These are phyloP conservation scores for Dentiscutata heterogama DNA, from an alignment of 371 early-diverging fungal species.

Conservation along the genomic window DNA sequence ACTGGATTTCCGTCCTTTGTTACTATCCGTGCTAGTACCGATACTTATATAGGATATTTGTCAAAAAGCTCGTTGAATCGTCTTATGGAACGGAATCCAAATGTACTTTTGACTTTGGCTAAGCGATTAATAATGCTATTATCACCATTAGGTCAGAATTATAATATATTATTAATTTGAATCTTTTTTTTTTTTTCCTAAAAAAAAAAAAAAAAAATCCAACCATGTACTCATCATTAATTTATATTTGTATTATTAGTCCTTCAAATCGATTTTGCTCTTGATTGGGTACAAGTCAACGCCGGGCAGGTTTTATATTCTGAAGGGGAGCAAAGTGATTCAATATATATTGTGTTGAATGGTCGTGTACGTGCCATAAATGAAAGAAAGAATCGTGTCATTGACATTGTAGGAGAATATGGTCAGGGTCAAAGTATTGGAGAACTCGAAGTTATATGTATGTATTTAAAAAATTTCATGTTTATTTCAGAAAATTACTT, in stretches of 20 bases:
- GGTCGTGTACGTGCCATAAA: slow-evolving; percentile 92
- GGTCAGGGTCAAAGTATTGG: slow-evolving; percentile 96
- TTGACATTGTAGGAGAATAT: slow-evolving; percentile 92
- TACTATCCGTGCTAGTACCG: slow-evolving; percentile 82
- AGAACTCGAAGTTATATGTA: slow-evolving; percentile 92
- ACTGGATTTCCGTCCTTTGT: slow-evolving; percentile 93
- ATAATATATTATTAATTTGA: neutral
- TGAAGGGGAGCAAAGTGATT: slow-evolving; percentile 86
- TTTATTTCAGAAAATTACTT: neutral
- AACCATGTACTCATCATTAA: neutral
- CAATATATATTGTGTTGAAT: slow-evolving; percentile 93
- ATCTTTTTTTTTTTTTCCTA: neutral
- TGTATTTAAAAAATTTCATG: slow-evolving; percentile 24
- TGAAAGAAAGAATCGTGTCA: slow-evolving; percentile 69
- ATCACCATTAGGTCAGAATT: slow-evolving; percentile 78
- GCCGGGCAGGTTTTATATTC: slow-evolving; percentile 94
- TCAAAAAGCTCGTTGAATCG: slow-evolving; percentile 85
- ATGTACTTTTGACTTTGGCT: slow-evolving; percentile 85
- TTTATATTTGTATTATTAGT: slow-evolving; percentile 52
- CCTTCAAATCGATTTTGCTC: slow-evolving; percentile 92
- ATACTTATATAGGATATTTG: slow-evolving; percentile 87
- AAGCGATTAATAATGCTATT: slow-evolving; percentile 85
- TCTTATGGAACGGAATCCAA: slow-evolving; percentile 86
- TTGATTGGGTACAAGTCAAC: slow-evolving; percentile 96
- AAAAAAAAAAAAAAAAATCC: too few species aligned